A percentile compares a stretch with the other conserved stretches of the same genome.
Conservation (phyloP, 2,329 filamentous ascomycete genomes). For the Penicillium polonicum region DNA sequence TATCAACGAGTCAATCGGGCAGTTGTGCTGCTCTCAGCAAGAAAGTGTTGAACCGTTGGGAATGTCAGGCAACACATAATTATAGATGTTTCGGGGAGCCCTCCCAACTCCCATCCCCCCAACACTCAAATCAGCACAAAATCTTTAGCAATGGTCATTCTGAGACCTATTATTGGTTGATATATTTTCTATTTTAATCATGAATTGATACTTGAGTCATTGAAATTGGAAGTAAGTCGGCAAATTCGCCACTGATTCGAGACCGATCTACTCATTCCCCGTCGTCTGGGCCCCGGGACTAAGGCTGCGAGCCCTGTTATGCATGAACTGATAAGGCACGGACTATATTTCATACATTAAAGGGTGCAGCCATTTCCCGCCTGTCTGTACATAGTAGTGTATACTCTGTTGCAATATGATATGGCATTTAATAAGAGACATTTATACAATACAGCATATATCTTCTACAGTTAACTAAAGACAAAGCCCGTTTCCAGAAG, state of each 20-base stretch:
- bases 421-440: too few species aligned
- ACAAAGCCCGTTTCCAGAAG: too few species aligned
- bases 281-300: too few species aligned
- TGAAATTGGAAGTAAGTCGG: too few species aligned
- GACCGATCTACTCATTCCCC: background rate
- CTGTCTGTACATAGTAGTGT: background rate
- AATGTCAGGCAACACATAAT: background rate
- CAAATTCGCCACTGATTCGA: background rate
- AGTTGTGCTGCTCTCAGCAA: background rate
- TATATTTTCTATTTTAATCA: too few species aligned
- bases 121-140: background rate
- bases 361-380: background rate
- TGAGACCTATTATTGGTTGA: background rate
- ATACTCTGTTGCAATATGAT: background rate
- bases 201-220: background rate
- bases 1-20: background rate
- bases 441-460: too few species aligned
- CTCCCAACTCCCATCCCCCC: background rate
- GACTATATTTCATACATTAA: background rate
- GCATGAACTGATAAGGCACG: background rate
- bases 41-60: constrained; percentile 12
- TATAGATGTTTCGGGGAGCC: background rate
- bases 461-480: too few species aligned
- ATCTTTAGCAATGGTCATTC: background rate
- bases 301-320: background rate